Evolutionary conservation across 2,329 filamentous ascomycete species (phyloP).

Genomic region (Neonectria faginata): DNA sequence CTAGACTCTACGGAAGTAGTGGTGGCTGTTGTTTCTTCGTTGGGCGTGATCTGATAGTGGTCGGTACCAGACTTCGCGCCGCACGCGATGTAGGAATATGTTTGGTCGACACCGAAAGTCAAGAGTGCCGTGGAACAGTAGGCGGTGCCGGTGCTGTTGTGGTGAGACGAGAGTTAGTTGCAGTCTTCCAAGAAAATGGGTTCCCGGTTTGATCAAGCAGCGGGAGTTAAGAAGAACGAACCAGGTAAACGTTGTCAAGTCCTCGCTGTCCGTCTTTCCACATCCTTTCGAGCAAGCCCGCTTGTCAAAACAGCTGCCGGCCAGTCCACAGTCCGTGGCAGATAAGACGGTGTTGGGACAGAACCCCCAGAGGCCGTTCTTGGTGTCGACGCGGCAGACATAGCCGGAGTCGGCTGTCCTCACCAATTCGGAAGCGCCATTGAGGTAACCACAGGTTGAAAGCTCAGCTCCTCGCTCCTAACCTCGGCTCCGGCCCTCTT

Average conservation of each 20-base stretch:
- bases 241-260: constrained; percentile 53
- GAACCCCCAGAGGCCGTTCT: too few relatives aligned
- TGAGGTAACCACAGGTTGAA: too few relatives aligned
- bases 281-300: too few relatives aligned
- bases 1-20: constrained; percentile 13
- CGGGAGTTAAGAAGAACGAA: constrained; percentile 24
- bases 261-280: too few relatives aligned
- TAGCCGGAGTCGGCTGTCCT: too few relatives aligned
- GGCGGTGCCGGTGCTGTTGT: not conserved
- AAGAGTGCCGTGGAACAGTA: not conserved
- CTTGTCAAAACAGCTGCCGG: too few relatives aligned
- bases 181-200: not conserved
- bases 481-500: not conserved
- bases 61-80: constrained; percentile 43
- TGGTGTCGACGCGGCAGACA: too few relatives aligned
- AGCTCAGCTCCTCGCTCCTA: not conserved
- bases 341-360: too few relatives aligned
- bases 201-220: not conserved
- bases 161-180: not conserved
- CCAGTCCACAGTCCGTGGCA: too few relatives aligned
- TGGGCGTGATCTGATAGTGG: constrained; percentile 38
- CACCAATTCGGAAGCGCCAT: too few relatives aligned
- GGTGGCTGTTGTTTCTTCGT: constrained; percentile 15
- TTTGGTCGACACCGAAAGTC: not conserved
- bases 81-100: constrained; percentile 53